Evolutionary conservation across 2,329 filamentous ascomycete genomes (phyloP), one percentile per base, ranked within the genome.

Genomic region (Neophaeococcomyces aloes): DNA sequence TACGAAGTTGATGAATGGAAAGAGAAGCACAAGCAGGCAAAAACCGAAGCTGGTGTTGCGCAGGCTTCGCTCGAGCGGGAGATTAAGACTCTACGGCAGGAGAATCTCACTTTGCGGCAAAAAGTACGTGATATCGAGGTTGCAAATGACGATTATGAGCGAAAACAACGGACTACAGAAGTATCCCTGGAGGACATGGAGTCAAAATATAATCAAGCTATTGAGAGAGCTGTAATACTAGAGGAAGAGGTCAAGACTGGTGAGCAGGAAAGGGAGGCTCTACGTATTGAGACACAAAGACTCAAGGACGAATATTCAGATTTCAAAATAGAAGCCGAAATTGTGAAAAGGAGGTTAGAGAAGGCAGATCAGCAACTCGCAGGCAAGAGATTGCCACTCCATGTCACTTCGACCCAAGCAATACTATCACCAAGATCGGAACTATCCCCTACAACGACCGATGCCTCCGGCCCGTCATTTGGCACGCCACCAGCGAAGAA

Each of bases 1-100:
- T 98, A 86, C 59, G 88, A 96, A 63, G 88, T 91, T 1, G 87
- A 96, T 46, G 91, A 98, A 66, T 98, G 91, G 91, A 96, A 96
- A 80, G 79, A 83, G 54, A 98, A 96, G 72, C 93, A 93, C 73
- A 94, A 87, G 63, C 87, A 96, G 62, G 83, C 88, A 51, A 96
- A 96, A 63, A 68, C 76, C 32, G 91, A 98, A 66, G 83, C 86
- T 32, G 89, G 83, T 61, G 68, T 78, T 40, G 87, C 85, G 44
- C 91, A 96, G 60, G 88, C 82, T 59, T 71, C 73, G 3, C 74
- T 98, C 42, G 88, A 98, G 65, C 96, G 95, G 65, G 91, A 98
- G 64, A 88, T 98, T 57, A 98, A 91, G 5, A 82, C 76, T 7
- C 73, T 98, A 56, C 83, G 91, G 59, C 88, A 98, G 53, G 64